Evolutionary conservation across 1,139 yeast species (phyloP).

Genomic region (Starmera stellimalicola): DNA sequence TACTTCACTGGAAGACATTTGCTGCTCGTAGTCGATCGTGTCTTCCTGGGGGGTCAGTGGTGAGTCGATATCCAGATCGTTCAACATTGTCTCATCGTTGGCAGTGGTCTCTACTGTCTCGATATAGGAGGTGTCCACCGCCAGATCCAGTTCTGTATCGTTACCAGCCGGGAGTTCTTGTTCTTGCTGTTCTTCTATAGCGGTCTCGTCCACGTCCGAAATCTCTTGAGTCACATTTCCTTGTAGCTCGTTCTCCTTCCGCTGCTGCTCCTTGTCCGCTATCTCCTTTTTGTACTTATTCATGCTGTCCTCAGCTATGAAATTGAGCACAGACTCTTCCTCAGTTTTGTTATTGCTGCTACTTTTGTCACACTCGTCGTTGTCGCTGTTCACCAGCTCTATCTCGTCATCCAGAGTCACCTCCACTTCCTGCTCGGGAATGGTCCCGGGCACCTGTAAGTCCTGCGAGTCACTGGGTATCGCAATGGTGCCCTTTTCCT

Average conservation of each 20-base stretch:
- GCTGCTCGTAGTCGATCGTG: background rate
- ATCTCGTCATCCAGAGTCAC: background rate
- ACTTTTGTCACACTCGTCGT: too few relatives aligned
- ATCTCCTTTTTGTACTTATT: conserved; percentile 11
- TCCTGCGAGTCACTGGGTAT: background rate
- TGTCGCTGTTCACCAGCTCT: conserved; percentile 1
- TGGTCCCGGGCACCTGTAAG: background rate
- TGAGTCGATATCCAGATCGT: background rate
- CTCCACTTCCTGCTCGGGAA: background rate
- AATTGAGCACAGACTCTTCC: background rate
- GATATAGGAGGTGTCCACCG: too few relatives aligned
- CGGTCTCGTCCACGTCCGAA: conserved; percentile 16
- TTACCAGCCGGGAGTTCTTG: background rate
- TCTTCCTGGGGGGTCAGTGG: background rate
- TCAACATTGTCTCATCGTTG: background rate
- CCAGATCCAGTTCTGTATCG: background rate
- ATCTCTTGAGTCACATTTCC: conserved; percentile 17
- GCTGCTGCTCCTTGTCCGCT: background rate
- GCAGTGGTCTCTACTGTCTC: too few relatives aligned
- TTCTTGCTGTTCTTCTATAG: conserved; percentile 1
- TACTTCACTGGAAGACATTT: too few relatives aligned
- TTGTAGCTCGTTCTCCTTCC: background rate
- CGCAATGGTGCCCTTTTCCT: background rate
- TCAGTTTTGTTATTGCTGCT: background rate
- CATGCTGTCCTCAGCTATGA: conserved; percentile 13